Evolutionary conservation across 805 yeast species (phyloP).

Genomic region (Nadsonia fulvescens): DNA sequence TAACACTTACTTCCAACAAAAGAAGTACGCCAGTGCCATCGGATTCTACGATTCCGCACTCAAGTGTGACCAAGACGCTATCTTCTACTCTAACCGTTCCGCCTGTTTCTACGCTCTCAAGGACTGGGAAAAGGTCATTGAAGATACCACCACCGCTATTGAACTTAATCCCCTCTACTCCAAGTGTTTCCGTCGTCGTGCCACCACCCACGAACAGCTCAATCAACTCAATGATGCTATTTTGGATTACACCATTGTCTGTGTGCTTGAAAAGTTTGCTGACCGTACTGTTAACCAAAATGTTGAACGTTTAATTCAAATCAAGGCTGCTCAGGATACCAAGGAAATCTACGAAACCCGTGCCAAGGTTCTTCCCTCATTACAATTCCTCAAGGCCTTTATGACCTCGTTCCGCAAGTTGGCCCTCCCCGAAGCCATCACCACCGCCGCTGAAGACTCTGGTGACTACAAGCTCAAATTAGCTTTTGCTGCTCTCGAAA

Average conservation of each 20-base stretch:
- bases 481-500: conserved; percentile 39
- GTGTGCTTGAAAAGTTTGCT: conserved; percentile 68
- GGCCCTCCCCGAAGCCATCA: conserved; percentile 31
- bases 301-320: conserved; percentile 72
- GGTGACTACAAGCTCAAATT: conserved; percentile 48
- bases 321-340: conserved; percentile 58
- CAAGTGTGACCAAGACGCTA: conserved; percentile 59
- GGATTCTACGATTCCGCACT: conserved; percentile 67
- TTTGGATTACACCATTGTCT: conserved; percentile 78
- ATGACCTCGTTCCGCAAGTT: conserved; percentile 61
- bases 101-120: conserved; percentile 82
- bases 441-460: conserved; percentile 32
- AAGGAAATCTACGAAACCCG: conserved; percentile 36
- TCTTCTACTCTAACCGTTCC: conserved; percentile 86
- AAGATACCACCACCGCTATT: conserved; percentile 75
- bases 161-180: conserved; percentile 75
- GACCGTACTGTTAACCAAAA: conserved; percentile 61
- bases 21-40: conserved; percentile 60
- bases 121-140: conserved; percentile 67
- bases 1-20: conserved; percentile 53
- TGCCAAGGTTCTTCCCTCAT: conserved; percentile 51
- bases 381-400: conserved; percentile 60
- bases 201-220: conserved; percentile 72
- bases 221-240: conserved; percentile 70
- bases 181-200: conserved; percentile 86